Percentiles rank a stretch among this genome's conserved stretches.
Evolutionary conservation across 139 green algal genomes (phyloP).

Genomic region (Chlamydomonas sphaeroides): DNA sequence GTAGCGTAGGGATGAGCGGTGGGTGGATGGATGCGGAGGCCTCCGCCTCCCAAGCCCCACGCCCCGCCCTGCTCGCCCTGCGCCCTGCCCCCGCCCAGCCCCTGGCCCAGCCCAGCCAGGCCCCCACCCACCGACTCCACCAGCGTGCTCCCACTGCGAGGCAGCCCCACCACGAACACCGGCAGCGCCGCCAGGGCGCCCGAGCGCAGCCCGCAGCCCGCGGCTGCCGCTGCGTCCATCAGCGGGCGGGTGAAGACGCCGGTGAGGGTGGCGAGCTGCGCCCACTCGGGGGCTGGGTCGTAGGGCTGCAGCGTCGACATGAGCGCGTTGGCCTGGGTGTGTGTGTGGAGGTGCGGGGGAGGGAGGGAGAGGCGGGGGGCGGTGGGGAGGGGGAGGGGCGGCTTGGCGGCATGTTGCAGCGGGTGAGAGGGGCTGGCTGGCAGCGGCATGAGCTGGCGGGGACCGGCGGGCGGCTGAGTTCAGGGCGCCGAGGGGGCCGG

Average conservation of each 20-base stretch:
- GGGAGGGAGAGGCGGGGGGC: no score
- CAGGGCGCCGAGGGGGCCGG: no score
- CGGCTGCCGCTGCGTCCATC: not conserved
- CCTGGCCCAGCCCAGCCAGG: no score
- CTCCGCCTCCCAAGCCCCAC: not conserved
- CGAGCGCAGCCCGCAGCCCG: not conserved
- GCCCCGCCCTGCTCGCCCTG: not conserved
- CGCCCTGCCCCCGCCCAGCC: not conserved
- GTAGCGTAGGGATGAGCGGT: no score
- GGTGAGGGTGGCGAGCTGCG: conserved; percentile 35
- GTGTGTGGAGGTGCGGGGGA: not conserved
- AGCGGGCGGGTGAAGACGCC: conserved; percentile 23
- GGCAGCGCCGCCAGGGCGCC: not conserved
- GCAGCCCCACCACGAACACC: conserved; percentile 82
- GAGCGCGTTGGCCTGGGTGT: conserved; percentile 31
- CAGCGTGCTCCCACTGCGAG: conserved; percentile 79
- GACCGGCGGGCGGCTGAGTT: no score
- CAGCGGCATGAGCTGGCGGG: no score
- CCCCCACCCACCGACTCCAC: conserved; percentile 74
- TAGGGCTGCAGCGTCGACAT: conserved; percentile 36
- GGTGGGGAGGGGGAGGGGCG: not conserved
- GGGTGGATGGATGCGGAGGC: no score
- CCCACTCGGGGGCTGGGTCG: conserved; percentile 25
- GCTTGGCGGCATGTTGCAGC: not conserved
- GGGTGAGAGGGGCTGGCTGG: not conserved